Percentiles rank a stretch among this genome's conserved stretches.
phyloP scores from a whole-genome alignment of 768 basidiomycete species.

The Sporobolomyces phaffii region DNA sequence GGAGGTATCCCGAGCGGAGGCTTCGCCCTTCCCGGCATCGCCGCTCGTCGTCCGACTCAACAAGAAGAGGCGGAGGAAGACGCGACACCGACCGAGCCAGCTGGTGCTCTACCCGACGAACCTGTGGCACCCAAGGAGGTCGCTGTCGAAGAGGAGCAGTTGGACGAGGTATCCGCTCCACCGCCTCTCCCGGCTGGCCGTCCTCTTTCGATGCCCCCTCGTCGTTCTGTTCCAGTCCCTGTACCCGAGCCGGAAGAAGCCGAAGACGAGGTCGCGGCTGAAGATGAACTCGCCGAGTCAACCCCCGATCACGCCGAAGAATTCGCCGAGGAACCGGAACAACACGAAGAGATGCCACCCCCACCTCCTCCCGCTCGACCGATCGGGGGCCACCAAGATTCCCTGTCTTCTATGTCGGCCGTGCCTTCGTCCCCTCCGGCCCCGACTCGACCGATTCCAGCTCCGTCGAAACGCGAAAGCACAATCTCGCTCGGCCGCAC shows the following conservation, averaged over 20 bases:
- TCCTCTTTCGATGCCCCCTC: conserved; percentile 14
- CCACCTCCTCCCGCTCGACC: conserved; percentile 29
- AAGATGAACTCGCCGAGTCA: not conserved
- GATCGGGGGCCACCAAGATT: conserved; percentile 10
- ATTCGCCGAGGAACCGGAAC: conserved; percentile 22
- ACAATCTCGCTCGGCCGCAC: conserved; percentile 11
- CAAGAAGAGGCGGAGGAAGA: not conserved
- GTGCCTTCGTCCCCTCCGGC: conserved; percentile 1
- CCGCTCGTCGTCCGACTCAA: conserved; percentile 1
- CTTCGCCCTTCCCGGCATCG: conserved; percentile 30
- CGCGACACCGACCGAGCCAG: not conserved
- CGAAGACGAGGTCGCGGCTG: not conserved
- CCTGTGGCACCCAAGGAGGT: not conserved
- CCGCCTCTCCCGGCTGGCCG: conserved; percentile 16
- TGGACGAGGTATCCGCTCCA: not conserved
- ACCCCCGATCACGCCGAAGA: not conserved
- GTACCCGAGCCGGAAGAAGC: not conserved
- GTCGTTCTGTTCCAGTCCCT: conserved; percentile 14
- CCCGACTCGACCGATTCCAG: not conserved
- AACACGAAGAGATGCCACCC: conserved; percentile 6
- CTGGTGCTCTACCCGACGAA: not conserved
- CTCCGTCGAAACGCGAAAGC: conserved; percentile 16
- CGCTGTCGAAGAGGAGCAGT: not conserved
- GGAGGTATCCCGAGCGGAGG: conserved; percentile 29
- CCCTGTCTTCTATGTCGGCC: not conserved